Conservation (phyloP, 495 filamentous ascomycete genomes). For the Amniculicola lignicola region DNA sequence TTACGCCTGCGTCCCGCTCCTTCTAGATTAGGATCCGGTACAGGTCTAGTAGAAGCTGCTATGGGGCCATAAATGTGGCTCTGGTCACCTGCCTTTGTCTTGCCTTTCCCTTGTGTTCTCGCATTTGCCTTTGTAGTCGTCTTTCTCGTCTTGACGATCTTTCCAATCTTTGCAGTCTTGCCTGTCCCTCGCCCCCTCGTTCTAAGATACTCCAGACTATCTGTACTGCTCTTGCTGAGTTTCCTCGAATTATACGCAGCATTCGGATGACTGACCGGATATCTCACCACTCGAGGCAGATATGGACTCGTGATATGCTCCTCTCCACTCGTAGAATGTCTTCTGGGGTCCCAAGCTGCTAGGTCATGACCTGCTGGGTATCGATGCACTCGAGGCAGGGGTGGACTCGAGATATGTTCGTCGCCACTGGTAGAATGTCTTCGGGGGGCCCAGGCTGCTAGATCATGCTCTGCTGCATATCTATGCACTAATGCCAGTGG, state of each 20-base stretch:
- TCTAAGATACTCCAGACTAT: conserved; percentile 6
- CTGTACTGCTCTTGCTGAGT: background rate
- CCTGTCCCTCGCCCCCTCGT: background rate
- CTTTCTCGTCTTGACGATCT: background rate
- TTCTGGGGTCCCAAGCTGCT: background rate
- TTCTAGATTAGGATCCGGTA: background rate
- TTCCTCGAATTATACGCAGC: conserved; percentile 4
- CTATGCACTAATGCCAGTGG: background rate
- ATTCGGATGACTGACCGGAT: background rate
- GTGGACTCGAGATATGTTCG: background rate
- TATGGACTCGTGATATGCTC: conserved; percentile 12
- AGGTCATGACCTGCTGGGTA: background rate
- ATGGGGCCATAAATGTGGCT: background rate
- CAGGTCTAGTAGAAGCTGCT: background rate
- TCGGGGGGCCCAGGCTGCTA: background rate
- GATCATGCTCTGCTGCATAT: background rate
- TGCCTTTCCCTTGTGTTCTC: background rate
- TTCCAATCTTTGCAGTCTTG: background rate
- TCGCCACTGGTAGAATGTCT: background rate
- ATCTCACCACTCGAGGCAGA: background rate
- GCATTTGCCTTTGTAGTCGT: background rate
- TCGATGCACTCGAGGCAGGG: background rate
- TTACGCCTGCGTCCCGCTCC: background rate
- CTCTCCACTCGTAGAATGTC: background rate
- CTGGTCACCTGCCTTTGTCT: background rate